Conservation (phyloP, 495 filamentous ascomycete species). For the Neurospora sp. region DNA sequence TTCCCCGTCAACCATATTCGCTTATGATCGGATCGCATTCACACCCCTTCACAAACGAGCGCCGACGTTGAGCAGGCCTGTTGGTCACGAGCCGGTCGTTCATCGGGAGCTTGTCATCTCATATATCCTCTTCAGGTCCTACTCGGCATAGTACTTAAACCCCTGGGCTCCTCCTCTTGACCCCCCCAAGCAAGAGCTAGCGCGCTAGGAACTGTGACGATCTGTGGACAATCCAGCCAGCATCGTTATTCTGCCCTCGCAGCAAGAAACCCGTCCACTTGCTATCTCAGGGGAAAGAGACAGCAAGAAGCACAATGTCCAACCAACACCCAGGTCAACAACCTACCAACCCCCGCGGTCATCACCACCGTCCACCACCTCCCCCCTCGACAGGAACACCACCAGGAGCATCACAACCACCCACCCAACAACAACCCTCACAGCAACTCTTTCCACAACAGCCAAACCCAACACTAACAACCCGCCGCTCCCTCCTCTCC, state of each 20-base stretch:
- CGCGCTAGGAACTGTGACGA: background rate
- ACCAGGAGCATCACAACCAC: background rate
- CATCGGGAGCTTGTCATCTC: background rate
- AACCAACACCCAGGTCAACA: background rate
- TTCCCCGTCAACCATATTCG: background rate
- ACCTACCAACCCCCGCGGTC: background rate
- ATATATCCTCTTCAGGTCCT: background rate
- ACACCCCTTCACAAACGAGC: background rate
- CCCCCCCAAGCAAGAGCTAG: background rate
- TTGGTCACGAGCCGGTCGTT: background rate
- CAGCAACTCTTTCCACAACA: background rate
- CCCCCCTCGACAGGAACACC: background rate
- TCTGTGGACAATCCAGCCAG: background rate
- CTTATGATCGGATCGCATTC: background rate
- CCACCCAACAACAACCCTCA: background rate
- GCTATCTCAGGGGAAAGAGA: background rate
- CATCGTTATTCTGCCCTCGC: background rate
- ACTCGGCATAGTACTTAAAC: background rate
- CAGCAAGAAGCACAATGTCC: background rate
- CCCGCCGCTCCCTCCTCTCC: conserved; percentile 25
- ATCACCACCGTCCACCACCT: background rate
- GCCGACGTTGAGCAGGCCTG: background rate
- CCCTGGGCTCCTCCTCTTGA: background rate
- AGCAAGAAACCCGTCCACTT: background rate
- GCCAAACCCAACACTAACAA: conserved; percentile 4